Evolutionary conservation across 495 filamentous ascomycete species (phyloP).

Genomic region (Annulohypoxylon stygium): DNA sequence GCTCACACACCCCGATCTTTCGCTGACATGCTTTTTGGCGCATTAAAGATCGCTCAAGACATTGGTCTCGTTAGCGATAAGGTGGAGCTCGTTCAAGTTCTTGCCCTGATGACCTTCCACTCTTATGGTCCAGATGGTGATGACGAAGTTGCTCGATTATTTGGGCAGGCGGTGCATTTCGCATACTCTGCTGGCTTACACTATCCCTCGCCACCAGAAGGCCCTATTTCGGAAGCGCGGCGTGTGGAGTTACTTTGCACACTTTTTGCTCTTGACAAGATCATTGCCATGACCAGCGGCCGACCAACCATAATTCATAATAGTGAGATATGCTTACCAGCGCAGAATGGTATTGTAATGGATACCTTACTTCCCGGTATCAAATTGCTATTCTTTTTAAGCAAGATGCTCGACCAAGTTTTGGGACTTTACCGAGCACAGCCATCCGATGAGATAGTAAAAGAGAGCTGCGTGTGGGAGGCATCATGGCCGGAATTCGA

Average conservation of each 20-base stretch:
- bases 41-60: slow-evolving; percentile 49
- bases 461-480: slow-evolving; percentile 58
- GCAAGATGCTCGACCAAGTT: slow-evolving; percentile 65
- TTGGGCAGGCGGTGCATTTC: slow-evolving; percentile 56
- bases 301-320: slow-evolving; percentile 67
- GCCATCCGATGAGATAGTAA: slow-evolving; percentile 48
- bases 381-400: slow-evolving; percentile 42
- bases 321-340: slow-evolving; percentile 65
- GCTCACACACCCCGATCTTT: slow-evolving; percentile 41
- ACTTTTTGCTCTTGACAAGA: slow-evolving; percentile 71
- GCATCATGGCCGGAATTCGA: slow-evolving; percentile 69
- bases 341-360: slow-evolving; percentile 58
- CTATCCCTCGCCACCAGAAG: slow-evolving; percentile 48
- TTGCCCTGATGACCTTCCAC: slow-evolving; percentile 51
- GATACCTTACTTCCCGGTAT: slow-evolving; percentile 37
- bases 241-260: slow-evolving; percentile 65
- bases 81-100: slow-evolving; percentile 48
- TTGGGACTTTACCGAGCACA: slow-evolving; percentile 69
- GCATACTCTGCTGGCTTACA: slow-evolving; percentile 70
- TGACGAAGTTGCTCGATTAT: slow-evolving; percentile 42
- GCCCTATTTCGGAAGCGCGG: slow-evolving; percentile 31
- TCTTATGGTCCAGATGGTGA: slow-evolving; percentile 48
- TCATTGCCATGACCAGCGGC: slow-evolving; percentile 68
- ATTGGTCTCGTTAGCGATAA: slow-evolving; percentile 50
- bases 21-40: slow-evolving; percentile 47